phyloP scores from a whole-genome alignment of 2,329 filamentous ascomycete species.

The Curvularia spicifera region DNA sequence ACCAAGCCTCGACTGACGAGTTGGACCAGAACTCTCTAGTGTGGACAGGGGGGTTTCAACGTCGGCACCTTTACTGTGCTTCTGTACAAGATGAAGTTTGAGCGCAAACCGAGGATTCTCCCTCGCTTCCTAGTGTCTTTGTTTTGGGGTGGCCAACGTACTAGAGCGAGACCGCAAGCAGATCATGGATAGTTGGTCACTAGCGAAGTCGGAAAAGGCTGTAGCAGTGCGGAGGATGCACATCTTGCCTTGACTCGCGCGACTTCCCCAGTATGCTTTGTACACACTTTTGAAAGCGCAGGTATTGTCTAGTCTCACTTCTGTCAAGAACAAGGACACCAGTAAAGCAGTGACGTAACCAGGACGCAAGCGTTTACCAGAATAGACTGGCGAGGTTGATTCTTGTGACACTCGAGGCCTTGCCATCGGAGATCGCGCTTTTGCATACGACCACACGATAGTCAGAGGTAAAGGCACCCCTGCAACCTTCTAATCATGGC shows the following conservation, averaged over 20 bases:
- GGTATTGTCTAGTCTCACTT: neutral
- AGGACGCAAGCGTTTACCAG: neutral
- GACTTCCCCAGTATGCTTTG: neutral
- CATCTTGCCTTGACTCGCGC: slow-evolving; percentile 2
- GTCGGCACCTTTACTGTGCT: neutral
- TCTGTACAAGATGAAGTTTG: neutral
- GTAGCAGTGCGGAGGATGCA: neutral
- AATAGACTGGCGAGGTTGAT: neutral
- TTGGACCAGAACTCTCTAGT: neutral
- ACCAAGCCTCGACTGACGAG: slow-evolving; percentile 1
- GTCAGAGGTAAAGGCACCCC: neutral
- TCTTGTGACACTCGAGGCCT: neutral
- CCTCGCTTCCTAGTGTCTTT: neutral
- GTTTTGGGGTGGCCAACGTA: too few species aligned
- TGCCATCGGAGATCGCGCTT: neutral
- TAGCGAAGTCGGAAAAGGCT: neutral
- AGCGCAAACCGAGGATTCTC: neutral
- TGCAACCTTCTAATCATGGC: neutral
- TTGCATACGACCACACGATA: neutral
- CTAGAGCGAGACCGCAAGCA: neutral
- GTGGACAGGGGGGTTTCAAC: neutral
- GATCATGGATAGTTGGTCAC: neutral
- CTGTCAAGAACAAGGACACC: neutral
- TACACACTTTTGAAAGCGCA: neutral
- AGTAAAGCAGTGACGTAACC: neutral